phyloP scores from a whole-genome alignment of 192 early-diverging fungal species.

The Gigaspora rosea region DNA sequence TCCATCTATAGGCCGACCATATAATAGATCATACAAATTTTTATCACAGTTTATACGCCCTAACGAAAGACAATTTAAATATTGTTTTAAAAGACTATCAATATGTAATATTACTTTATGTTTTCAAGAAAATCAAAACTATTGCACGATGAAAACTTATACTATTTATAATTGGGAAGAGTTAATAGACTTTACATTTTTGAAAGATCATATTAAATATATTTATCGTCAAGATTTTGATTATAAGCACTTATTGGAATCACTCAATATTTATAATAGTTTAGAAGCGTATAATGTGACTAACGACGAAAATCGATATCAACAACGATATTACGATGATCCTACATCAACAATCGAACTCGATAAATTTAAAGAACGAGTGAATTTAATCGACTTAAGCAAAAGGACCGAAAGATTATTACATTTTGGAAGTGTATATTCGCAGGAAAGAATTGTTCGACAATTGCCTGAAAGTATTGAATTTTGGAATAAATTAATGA shows the following conservation, averaged over 20 bases:
- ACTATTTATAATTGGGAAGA: slow-evolving; percentile 26
- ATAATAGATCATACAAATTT: neutral
- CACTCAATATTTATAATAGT: neutral
- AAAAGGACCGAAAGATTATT: slow-evolving; percentile 41
- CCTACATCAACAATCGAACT: neutral
- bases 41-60: neutral
- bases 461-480: slow-evolving; percentile 46
- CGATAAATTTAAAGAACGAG: slow-evolving; percentile 25
- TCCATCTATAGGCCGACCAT: neutral
- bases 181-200: neutral
- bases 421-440: slow-evolving; percentile 60
- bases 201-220: neutral
- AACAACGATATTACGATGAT: slow-evolving; percentile 1
- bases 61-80: neutral
- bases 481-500: slow-evolving; percentile 42
- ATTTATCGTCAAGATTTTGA: slow-evolving; percentile 5
- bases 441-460: slow-evolving; percentile 46
- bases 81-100: neutral
- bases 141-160: neutral
- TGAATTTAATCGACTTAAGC: slow-evolving; percentile 35
- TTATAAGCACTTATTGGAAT: neutral
- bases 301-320: neutral
- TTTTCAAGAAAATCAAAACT: neutral
- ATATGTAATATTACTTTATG: neutral
- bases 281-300: neutral